Evolutionary conservation across 108 stramenopile species (phyloP), one percentile per base, ranked within the genome.

Genomic region (Cyclotella kingstonii): DNA sequence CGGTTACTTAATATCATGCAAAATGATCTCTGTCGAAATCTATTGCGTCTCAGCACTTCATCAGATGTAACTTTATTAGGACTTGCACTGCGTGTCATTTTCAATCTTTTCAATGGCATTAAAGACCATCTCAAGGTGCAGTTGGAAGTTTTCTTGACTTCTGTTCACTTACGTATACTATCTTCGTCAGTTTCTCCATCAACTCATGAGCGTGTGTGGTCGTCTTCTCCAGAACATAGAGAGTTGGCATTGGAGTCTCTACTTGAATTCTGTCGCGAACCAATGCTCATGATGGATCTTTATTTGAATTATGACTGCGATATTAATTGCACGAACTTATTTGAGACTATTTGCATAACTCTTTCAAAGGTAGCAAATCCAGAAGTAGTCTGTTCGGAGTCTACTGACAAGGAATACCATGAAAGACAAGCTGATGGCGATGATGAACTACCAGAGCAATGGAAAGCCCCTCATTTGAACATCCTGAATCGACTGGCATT

Each of bases 251-350:
- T 98, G 44, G 98, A 97, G 71, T 80, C 78, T 25, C 60, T 98
- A 28, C 73, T 97, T 21, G 96, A 97, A 67, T 97, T 97, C 36
- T 93, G 93, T 46, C 63, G 94, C 38, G 96, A 97, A 71, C 95
- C 95, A 15, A 85, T 75, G 25, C 66, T 97, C 12, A 94, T 98
- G 87, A 83, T 83, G 28, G 96, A 97, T 68, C 54, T 98, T 4
- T 98, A 97, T 76, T 63, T 91, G 56, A 97, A 97, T 73, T 98
- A 97, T 78, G 98, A 98, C 78, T 97, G 96, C 59, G 96, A 96
- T 63, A 88, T 97, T 28, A 75, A 87, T 17, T 96, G 96, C 73
- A 91, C 95, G 41, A 98, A 98, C 65, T 67, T 98, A 18, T 98
- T 94, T 58, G 96, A 96, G 66, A 69, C 67, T 1, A 81, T 97